Percentiles rank a stretch among this genome's conserved stretches.
phyloP scores from a whole-genome alignment of 129 eudicot genomes.

The Helichrysum umbraculigerum region DNA sequence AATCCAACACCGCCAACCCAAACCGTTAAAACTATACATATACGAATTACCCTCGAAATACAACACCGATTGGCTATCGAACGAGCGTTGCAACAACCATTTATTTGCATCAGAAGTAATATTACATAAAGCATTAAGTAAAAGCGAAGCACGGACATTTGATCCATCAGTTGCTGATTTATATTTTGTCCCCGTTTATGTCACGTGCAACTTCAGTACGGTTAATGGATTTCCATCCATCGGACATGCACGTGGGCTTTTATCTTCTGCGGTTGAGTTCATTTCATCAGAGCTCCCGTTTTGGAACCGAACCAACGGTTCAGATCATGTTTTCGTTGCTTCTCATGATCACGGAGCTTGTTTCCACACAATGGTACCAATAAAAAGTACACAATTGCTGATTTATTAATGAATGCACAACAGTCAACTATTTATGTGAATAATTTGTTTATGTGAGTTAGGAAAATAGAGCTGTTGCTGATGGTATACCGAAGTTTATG shows the following conservation, averaged over 20 bases:
- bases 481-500: constrained; percentile 73
- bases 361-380: constrained; percentile 73
- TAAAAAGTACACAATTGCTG: background rate
- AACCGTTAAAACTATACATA: constrained; percentile 45
- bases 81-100: constrained; percentile 58
- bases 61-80: constrained; percentile 60
- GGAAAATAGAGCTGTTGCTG: constrained; percentile 73
- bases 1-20: constrained; percentile 23
- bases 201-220: constrained; percentile 77
- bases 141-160: constrained; percentile 48
- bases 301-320: constrained; percentile 72
- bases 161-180: constrained; percentile 72
- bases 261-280: constrained; percentile 52
- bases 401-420: too few relatives aligned
- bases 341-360: constrained; percentile 90
- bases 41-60: constrained; percentile 67
- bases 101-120: constrained; percentile 87
- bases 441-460: constrained; percentile 1
- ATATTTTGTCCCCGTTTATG: constrained; percentile 85
- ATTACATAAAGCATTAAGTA: constrained; percentile 58
- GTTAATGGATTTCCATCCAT: constrained; percentile 78
- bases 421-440: background rate
- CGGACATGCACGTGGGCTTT: constrained; percentile 65
- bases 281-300: constrained; percentile 56
- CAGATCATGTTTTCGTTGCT: constrained; percentile 85